Evolutionary conservation across 345 rosid genomes (phyloP).

Genomic region (Iberis pinnata): DNA sequence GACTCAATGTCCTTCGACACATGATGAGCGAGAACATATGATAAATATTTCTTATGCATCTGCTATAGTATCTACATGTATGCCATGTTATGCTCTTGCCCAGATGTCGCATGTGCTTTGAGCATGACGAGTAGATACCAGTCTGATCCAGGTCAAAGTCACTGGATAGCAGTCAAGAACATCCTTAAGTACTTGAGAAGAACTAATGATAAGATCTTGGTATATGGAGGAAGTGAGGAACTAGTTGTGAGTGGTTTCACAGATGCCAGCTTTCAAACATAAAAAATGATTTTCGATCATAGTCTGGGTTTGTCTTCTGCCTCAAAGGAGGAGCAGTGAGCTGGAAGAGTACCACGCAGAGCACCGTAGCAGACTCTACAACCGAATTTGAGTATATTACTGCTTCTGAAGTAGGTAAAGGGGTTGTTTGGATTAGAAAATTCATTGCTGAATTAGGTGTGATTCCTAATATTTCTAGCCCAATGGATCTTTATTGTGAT

Average conservation of each 20-base stretch:
- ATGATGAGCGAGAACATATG: too few relatives aligned
- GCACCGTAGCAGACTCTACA: not conserved
- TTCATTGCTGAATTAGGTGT: too few relatives aligned
- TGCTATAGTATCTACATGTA: not conserved
- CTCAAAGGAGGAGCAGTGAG: not conserved
- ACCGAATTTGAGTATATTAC: not conserved
- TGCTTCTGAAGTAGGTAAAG: too few relatives aligned
- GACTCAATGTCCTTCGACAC: too few relatives aligned
- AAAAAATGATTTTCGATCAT: not conserved
- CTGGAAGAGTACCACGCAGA: not conserved
- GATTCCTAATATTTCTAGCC: too few relatives aligned
- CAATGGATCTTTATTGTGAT: too few relatives aligned
- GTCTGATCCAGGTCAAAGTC: not conserved
- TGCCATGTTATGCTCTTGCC: not conserved
- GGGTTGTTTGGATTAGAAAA: too few relatives aligned
- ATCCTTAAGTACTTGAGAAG: not conserved
- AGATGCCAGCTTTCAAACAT: not conserved
- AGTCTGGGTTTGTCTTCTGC: not conserved
- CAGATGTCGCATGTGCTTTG: not conserved
- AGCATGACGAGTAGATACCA: too few relatives aligned
- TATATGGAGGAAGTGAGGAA: not conserved
- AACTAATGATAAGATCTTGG: not conserved
- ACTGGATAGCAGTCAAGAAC: not conserved
- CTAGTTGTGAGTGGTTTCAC: not conserved
- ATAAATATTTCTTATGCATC: not conserved